Evolutionary conservation across 306 rosid genomes (phyloP).

Genomic region (Cucumis sativus): DNA sequence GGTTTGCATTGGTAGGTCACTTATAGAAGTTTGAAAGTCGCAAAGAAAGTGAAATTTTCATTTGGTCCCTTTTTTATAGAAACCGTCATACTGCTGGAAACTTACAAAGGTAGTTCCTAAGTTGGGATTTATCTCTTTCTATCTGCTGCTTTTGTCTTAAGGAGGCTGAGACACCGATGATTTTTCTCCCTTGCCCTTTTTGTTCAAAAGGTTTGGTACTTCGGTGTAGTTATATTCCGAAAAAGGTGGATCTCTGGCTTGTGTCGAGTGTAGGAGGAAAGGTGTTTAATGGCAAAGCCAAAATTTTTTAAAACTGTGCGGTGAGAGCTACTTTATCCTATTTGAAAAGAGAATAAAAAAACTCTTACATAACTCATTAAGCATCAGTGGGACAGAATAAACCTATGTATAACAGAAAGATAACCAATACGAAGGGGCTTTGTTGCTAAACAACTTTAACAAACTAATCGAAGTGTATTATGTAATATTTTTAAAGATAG

Average conservation of each 20-base stretch:
- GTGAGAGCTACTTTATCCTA: background rate
- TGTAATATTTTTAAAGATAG: background rate
- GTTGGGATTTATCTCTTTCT: background rate
- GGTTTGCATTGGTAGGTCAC: background rate
- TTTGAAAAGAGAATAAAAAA: too few relatives aligned
- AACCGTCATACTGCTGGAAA: background rate
- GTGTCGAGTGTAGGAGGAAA: background rate
- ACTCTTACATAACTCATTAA: too few relatives aligned
- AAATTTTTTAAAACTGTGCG: background rate
- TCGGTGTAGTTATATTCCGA: background rate
- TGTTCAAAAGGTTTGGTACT: background rate
- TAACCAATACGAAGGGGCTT: too few relatives aligned
- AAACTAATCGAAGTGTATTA: too few relatives aligned
- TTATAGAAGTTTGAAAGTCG: background rate
- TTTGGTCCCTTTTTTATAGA: background rate
- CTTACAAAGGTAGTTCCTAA: background rate
- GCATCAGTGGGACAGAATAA: too few relatives aligned
- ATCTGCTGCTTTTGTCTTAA: background rate
- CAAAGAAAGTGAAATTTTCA: background rate
- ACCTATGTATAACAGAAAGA: too few relatives aligned
- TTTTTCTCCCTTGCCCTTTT: background rate
- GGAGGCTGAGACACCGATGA: background rate
- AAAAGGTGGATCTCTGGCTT: background rate
- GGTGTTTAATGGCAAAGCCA: background rate
- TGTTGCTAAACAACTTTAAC: too few relatives aligned